Conservation (phyloP, 73 alveolate genomes). For the Paramecium sexaurelia region DNA sequence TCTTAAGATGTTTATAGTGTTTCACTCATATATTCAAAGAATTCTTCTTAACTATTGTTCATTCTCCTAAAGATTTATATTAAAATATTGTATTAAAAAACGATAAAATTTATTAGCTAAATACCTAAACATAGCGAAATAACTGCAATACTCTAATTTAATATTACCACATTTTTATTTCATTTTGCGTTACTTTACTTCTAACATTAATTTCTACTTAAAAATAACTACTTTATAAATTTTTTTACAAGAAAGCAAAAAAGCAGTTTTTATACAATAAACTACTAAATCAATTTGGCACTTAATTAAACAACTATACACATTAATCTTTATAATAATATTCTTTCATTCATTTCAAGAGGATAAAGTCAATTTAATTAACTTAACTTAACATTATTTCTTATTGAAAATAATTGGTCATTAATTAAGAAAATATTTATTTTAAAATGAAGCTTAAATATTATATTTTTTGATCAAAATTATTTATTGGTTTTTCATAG, state of each 20-base stretch:
- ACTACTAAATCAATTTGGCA: too few species aligned
- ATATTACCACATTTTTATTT: background rate
- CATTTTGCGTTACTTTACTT: background rate
- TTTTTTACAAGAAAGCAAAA: too few species aligned
- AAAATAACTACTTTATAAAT: background rate
- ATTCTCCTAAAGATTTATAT: constrained; percentile 6
- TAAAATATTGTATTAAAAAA: constrained; percentile 11
- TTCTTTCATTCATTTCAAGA: too few species aligned
- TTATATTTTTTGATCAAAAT: too few species aligned
- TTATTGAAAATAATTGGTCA: too few species aligned
- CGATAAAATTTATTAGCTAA: background rate
- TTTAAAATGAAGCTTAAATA: too few species aligned
- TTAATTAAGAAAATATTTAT: too few species aligned
- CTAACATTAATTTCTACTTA: background rate
- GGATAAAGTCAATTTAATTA: too few species aligned
- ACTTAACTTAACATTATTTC: too few species aligned
- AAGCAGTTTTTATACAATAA: background rate
- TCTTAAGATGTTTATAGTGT: constrained; percentile 10
- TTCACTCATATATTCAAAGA: constrained; percentile 38
- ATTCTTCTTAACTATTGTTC: background rate
- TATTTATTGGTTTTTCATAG: too few species aligned
- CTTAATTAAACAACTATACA: too few species aligned
- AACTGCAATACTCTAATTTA: constrained; percentile 13
- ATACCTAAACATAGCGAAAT: background rate
- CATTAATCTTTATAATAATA: too few species aligned